phyloP scores from a whole-genome alignment of 768 basidiomycete genomes.

The Suillus subalutaceus region DNA sequence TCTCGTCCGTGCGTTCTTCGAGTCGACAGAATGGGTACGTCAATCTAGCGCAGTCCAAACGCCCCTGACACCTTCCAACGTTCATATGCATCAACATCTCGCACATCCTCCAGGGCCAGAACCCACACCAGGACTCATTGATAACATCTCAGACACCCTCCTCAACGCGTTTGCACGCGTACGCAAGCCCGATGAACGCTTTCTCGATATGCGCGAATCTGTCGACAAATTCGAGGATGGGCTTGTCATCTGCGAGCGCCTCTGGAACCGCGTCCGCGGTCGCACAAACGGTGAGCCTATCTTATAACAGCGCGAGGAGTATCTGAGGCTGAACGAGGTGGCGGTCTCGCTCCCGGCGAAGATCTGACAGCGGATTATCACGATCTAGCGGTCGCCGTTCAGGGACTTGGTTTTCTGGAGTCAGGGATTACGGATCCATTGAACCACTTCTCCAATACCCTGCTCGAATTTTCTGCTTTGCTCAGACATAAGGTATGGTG shows the following conservation, averaged over 20 bases:
- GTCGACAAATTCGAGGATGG: conserved; percentile 98
- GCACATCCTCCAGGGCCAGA: conserved; percentile 92
- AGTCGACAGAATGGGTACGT: conserved; percentile 97
- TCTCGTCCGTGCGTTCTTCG: conserved; percentile 91
- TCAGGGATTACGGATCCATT: conserved; percentile 98
- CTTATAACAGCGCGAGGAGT: conserved; percentile 34
- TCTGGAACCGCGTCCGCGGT: conserved; percentile 76
- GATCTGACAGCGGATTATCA: conserved; percentile 98
- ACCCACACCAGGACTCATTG: conserved; percentile 77
- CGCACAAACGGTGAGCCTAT: conserved; percentile 82
- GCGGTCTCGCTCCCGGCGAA: conserved; percentile 78
- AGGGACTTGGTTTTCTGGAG: conserved; percentile 97
- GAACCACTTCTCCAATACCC: conserved; percentile 94
- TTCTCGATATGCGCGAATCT: conserved; percentile 86
- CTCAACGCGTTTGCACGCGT: conserved; percentile 95
- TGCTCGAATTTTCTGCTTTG: conserved; percentile 92
- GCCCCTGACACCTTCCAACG: conserved; percentile 48
- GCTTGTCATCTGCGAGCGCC: conserved; percentile 75
- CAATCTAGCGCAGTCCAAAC: neutral
- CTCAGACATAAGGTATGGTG: conserved; percentile 75
- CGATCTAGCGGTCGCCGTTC: conserved; percentile 93
- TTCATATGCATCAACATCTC: conserved; percentile 95
- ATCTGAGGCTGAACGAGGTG: conserved; percentile 88
- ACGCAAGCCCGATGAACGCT: conserved; percentile 96
- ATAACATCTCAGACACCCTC: conserved; percentile 94